Evolutionary conservation across 2,329 filamentous ascomycete species (phyloP).

Genomic region (Polytolypa hystricis): DNA sequence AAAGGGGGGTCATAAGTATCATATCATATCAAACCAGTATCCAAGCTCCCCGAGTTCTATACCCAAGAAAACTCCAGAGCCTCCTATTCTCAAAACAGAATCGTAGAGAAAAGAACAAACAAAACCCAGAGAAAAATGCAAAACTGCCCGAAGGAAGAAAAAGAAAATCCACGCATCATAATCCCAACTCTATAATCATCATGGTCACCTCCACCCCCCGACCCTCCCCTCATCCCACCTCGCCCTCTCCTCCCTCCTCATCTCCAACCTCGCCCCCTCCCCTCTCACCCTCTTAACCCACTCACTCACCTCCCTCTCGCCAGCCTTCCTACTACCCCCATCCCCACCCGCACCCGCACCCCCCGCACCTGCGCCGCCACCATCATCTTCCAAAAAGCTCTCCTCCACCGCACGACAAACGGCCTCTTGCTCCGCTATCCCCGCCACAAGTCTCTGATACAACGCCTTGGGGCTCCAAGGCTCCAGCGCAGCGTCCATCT

Average conservation of each 20-base stretch:
- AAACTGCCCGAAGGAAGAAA: too few relatives aligned
- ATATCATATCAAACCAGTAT: too few relatives aligned
- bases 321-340: too few relatives aligned
- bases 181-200: too few relatives aligned
- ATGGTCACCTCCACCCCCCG: constrained; percentile 82
- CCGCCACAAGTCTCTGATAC: constrained; percentile 68
- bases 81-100: too few relatives aligned
- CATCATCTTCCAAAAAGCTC: constrained; percentile 66
- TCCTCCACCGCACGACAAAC: constrained; percentile 79
- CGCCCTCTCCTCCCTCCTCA: constrained; percentile 75
- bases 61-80: too few relatives aligned
- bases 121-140: too few relatives aligned
- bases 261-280: constrained; percentile 64
- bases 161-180: too few relatives aligned
- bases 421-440: constrained; percentile 69
- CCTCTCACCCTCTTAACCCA: constrained; percentile 76
- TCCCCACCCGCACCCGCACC: too few relatives aligned
- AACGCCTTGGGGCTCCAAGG: constrained; percentile 79
- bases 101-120: too few relatives aligned
- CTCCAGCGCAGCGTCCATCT: constrained; percentile 74
- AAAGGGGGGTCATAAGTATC: too few relatives aligned
- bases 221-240: constrained; percentile 94
- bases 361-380: constrained; percentile 26
- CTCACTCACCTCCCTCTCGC: constrained; percentile 72
- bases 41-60: too few relatives aligned